Base-by-base conservation (phyloP, 495 filamentous ascomycete species). In the Podospora sp. region DNA sequence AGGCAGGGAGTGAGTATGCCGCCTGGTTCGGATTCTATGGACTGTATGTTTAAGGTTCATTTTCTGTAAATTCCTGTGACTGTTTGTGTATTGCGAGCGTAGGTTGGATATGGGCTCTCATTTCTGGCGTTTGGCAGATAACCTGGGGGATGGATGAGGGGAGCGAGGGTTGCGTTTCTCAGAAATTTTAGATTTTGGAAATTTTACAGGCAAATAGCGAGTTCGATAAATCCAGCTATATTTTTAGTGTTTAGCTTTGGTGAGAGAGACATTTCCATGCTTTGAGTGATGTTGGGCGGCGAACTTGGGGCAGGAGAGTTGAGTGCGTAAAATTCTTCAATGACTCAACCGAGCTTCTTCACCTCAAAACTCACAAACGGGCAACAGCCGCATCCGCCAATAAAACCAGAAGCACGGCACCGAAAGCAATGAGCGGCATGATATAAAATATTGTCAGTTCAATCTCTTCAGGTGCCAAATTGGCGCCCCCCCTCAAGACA, bases 281-380 rank as follows among this genome's bases (percentile, higher is more conserved):
- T 46, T 14, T 46, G 16, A 46, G 40, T 46, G 40, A 46, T 46
- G 40, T 46, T 46, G 16, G 40, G 40, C 40, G 40, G 40, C 40
- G 40, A 46, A 59, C 26, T 59, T 59, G 33, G 27, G 57, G 27
- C 52, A 65, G 56, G 36, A 58, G 65, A 40, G 7, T 33, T 33
- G 29, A 33, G 29, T 33, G 29, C 26, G 27, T 40, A 62, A 70
- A 68, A 68, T 65, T 72, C 40, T 70, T 46, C 59, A 36, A 49
- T 73, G 66, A 75, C 68, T 71, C 72, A 71, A 66, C 46, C 52
- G 46, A 40, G 51, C 65, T 36, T 67, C 12, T 18, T 16, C 59
- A 63, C 27, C 25, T 26, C 21, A 61, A 51, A 26, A 22, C 49
- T 21, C 51, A 46, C 40, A 46, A 46, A 46, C 58, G 25, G 50